A percentile compares a stretch with the other conserved stretches of the same genome.
Evolutionary conservation across 2,329 filamentous ascomycete genomes (phyloP).

Genomic region (Sclerotinia trifoliorum): DNA sequence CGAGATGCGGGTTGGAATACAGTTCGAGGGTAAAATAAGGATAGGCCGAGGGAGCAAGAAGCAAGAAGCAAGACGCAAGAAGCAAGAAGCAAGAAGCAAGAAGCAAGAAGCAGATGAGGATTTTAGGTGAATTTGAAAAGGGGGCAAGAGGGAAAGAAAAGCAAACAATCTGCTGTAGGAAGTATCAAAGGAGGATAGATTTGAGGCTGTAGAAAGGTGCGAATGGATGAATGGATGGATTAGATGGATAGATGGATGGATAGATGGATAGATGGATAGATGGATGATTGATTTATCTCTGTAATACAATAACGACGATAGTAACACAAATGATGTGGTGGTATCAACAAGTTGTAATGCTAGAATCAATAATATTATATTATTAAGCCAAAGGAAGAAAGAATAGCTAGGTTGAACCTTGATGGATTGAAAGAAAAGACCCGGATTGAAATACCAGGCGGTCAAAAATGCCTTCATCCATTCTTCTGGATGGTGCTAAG

Average conservation of each 20-base stretch:
- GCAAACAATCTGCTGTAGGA: background rate
- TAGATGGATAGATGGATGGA: too few species aligned
- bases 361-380: background rate
- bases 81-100: background rate
- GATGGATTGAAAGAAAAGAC: background rate
- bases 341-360: too few species aligned
- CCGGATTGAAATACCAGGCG: background rate
- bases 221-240: background rate
- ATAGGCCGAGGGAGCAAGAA: background rate
- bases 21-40: background rate
- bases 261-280: too few species aligned
- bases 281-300: too few species aligned
- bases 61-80: background rate
- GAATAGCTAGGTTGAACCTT: background rate
- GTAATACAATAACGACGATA: background rate
- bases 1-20: background rate
- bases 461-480: background rate
- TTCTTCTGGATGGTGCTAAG: background rate
- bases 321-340: background rate
- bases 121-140: background rate
- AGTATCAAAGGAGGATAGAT: background rate
- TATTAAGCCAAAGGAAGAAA: background rate
- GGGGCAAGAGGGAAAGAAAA: background rate
- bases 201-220: background rate
- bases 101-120: background rate